Percentiles rank a stretch among this genome's conserved stretches.
These are phyloP conservation scores for Pythium guiyangense DNA, from an alignment of 352 stramenopile species.

Conservation along the genomic window DNA sequence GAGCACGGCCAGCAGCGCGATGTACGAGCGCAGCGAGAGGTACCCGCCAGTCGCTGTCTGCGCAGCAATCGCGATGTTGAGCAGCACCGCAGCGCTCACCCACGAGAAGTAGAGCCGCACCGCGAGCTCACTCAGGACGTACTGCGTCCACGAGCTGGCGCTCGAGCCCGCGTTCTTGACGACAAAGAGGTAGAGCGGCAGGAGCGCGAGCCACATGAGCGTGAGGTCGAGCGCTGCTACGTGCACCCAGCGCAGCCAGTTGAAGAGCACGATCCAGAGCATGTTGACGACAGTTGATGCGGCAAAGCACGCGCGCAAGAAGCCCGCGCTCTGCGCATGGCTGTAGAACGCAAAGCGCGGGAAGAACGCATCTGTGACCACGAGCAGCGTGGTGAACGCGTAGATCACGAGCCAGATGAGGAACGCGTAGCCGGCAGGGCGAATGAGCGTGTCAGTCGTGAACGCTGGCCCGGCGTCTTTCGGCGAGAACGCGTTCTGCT, in stretches of 20 bases:
- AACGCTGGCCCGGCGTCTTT: slow-evolving; percentile 15
- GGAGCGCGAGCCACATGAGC: slow-evolving; percentile 50
- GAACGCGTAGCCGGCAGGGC: slow-evolving; percentile 13
- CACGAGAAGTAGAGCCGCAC: slow-evolving; percentile 65
- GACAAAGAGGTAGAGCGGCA: slow-evolving; percentile 58
- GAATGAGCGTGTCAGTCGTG: slow-evolving; percentile 7
- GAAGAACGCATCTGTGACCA: slow-evolving; percentile 16
- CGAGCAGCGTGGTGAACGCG: slow-evolving; percentile 13
- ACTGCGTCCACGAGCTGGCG: slow-evolving; percentile 40
- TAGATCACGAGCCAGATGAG: slow-evolving; percentile 25
- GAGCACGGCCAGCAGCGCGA: slow-evolving; percentile 39
- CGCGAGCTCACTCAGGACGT: slow-evolving; percentile 52
- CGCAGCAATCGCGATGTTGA: slow-evolving; percentile 51
- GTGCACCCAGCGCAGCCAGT: slow-evolving; percentile 25
- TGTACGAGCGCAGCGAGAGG: slow-evolving; percentile 38
- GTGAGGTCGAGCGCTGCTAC: slow-evolving; percentile 38
- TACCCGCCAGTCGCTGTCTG: slow-evolving; percentile 26
- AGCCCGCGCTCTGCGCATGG: slow-evolving; percentile 1
- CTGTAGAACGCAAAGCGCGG: slow-evolving; percentile 14
- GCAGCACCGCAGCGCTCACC: slow-evolving; percentile 39
- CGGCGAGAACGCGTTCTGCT: slow-evolving; percentile 27
- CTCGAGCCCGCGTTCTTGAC: slow-evolving; percentile 30
- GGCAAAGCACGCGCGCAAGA: slow-evolving; percentile 16
- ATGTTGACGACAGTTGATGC: slow-evolving; percentile 14
- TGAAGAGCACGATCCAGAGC: slow-evolving; percentile 16